Evolutionary conservation across 768 basidiomycete species (phyloP).

Genomic region (Lentinus tigrinus): DNA sequence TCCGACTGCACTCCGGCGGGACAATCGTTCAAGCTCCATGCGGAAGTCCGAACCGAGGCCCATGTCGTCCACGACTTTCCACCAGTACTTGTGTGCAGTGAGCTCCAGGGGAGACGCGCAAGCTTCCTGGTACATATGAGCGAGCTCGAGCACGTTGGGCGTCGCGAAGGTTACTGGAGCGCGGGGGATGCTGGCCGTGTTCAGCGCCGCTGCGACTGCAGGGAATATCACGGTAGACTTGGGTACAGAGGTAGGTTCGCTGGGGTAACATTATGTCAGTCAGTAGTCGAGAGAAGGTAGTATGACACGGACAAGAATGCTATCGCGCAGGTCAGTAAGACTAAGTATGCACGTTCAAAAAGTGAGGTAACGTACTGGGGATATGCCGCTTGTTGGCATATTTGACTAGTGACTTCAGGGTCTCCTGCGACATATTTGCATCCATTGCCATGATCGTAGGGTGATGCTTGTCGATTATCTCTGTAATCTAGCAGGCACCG

Average conservation of each 20-base stretch:
- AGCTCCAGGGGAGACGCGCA: conserved; percentile 45
- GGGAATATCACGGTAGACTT: conserved; percentile 75
- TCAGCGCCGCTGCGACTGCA: conserved; percentile 46
- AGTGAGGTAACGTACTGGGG: conserved; percentile 9
- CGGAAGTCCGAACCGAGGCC: conserved; percentile 68
- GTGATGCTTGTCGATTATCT: conserved; percentile 43
- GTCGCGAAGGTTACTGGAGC: conserved; percentile 71
- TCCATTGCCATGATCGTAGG: conserved; percentile 72
- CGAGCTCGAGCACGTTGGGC: conserved; percentile 83
- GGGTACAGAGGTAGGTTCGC: conserved; percentile 90
- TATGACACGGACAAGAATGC: conserved; percentile 70
- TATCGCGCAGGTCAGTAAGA: conserved; percentile 25
- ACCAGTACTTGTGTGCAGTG: conserved; percentile 58
- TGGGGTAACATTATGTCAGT: conserved; percentile 27
- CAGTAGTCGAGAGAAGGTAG: background rate
- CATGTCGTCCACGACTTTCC: conserved; percentile 62
- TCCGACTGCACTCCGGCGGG: conserved; percentile 44
- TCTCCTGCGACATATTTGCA: conserved; percentile 63
- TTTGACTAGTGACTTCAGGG: conserved; percentile 50
- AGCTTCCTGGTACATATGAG: conserved; percentile 53
- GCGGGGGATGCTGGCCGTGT: conserved; percentile 23
- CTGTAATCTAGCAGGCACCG: conserved; percentile 42
- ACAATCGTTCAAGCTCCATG: conserved; percentile 60
- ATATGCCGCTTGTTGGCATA: conserved; percentile 26
- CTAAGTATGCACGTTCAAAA: background rate